Evolutionary conservation across 2,329 filamentous ascomycete genomes (phyloP), one percentile per base, ranked within the genome.

Genomic region (Aspergillus proliferans): DNA sequence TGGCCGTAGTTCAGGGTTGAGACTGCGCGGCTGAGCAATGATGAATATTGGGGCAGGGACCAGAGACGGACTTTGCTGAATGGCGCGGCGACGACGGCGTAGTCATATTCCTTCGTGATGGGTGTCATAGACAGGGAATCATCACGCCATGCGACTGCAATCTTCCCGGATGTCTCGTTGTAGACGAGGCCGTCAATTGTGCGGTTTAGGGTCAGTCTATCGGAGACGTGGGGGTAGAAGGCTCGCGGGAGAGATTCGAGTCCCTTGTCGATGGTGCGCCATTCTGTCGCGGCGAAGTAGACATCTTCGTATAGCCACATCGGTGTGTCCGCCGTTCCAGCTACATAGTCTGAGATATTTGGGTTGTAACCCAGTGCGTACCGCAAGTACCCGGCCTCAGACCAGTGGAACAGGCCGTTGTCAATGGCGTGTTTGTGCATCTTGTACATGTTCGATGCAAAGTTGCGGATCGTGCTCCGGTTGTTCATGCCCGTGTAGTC

Each of bases 231-330:
- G 0, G 85, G 84, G 9, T 75, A 73, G 66, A 88, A 86, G 0
- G 84, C 78, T 0, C 71, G 63, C 0, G 84, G 83, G 0, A 88
- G 74, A 0, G 78, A 77, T 51, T 77, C 79, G 0, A 83, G 63
- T 1, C 79, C 79, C 59, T 79, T 73, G 58, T 87, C 80, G 53
- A 87, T 85, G 3, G 84, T 86, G n/a, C 71, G 72, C 80, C 80
- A 86, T 3, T 73, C 72, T 0, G 78, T 78, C 0, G 82, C 81
- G 1, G 63, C 58, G 60, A 85, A 85, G 64, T 85, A 86, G 4
- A 80, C 70, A 4, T 69, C 69, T 2, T 85, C 82, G 53, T 81
- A 81, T 12, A 78, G 60, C 65, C 82, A 65, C 7, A 65, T 83
- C 45, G 72, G 74, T 7, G 71, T 69, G 7, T 68, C 66, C 0